Evolutionary conservation across 768 basidiomycete species (phyloP), one percentile per base, ranked within the genome.

Genomic region (Lenzites betulinus): DNA sequence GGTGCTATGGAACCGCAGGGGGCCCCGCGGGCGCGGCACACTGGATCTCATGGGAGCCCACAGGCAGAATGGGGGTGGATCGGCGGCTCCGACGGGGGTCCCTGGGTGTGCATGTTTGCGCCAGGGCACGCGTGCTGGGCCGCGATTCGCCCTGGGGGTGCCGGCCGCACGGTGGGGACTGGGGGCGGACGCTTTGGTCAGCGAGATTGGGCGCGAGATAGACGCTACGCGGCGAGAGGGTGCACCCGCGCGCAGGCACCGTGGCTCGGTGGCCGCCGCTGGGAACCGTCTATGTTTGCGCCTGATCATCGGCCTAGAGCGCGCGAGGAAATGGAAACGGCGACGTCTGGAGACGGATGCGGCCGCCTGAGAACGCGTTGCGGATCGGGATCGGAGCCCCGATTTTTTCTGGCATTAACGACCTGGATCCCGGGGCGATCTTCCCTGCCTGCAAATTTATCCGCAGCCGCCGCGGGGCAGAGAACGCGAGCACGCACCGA

Each of bases 241-340:
- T 60, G 26, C 52, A 30, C 41, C 59, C 52, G 59, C 59, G 33
- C 59, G 54, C 59, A 60, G 59, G 59, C 52, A 49, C 53, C 53
- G 13, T 33, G 59, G 26, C 30, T 33, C 30, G 30, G 30, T 33
- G 30, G 30, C 30, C 30, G 30, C 35, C 30, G 59, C 59, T 60
- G 59, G 59, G 59, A 60, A 60, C 30, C 48, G 47, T 54, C 59
- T 60, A 60, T 60, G 59, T 60, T 60, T 60, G 59, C 59, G 56
- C 48, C 53, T 44, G 59, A 54, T 54, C 53, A 13, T 25, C 26
- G 53, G 59, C 47, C 53, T 33, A 36, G 48, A 43, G 53, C 51
- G 30, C 56, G 59, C 53, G 53, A 51, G 52, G 59, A 49, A 47
- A 33, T 33, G 59, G 47, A 43, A 54, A 54, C 47, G 53, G 59